Evolutionary conservation across 805 yeast species (phyloP), one percentile per base, ranked within the genome.

Genomic region (Suhomyces canberraensis): DNA sequence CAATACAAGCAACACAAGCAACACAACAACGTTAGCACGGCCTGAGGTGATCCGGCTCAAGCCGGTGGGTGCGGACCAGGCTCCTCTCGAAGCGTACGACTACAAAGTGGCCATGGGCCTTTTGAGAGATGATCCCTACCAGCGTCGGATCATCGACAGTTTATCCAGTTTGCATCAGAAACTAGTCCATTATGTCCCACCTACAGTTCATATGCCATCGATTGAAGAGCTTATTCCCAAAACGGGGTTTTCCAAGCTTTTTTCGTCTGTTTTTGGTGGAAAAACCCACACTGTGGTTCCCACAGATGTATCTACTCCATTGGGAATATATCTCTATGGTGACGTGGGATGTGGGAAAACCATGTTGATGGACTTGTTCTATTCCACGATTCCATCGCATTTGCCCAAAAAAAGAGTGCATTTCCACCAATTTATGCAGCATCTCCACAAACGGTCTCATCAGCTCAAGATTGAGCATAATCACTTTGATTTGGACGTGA

Each of bases 281-380:
- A 17, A 14, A 5, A n/a, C 15, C 25, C 9, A 20, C 20, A 13
- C 11, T 13, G 26, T 15, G 16, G 25, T 9, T 4, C 26, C 16
- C 14, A 15, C 13, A 14, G 59, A 52, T 29, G 67, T 61, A 19
- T 60, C 60, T 14, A 50, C 50, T 3, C 69, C 81, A 11, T 96
- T 75, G 46, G 98, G 98, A 4, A 83, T 93, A 6, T 93, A 93
- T 53, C 69, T 93, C 20, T 93, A 86, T 60, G 98, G 98, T 16
- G 98, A 93, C 59, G 98, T 93, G 29, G 98, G 98, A 2, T 90
- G 98, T 61, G 98, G 98, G 3, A 91, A 93, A 56, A 93, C 98
- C 6, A 91, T 93, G 97, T 69, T 93, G 42, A 91, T 93, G 98
- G 98, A 93, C 60, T 69, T 93, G 47, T 93, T 93, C 52, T 93